Evolutionary conservation across 345 rosid genomes (phyloP), one percentile per base, ranked within the genome.

Genomic region (Lepidium didymum): DNA sequence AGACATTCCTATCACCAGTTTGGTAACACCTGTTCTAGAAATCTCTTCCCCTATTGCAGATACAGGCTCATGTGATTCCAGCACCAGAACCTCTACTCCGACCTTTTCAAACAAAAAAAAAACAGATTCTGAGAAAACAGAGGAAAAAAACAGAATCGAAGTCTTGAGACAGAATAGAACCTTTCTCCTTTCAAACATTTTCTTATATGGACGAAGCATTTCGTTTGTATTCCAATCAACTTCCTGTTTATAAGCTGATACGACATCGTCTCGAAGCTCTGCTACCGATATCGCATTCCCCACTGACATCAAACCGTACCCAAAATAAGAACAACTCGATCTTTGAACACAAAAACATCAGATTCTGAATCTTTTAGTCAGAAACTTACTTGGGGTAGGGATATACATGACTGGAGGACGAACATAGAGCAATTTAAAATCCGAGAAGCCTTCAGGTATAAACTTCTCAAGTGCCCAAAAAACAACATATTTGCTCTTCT

Each of bases 1-100:
- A 40, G 92, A 75, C 78, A 87, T 84, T 78, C 98, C 98, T 15
- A 93, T 81, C 21, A 93, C 93, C 9, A 93, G 94, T 82, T 87
- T 88, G 6, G 58, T 73, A 25, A 88, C 79, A 11, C 47, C 68
- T 9, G 64, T 70, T 75, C 72, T 74, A 27, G 83, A 42, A 29
- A 93, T 80, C 81, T 82, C 89, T 70, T 93, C 86, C 0, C 92
- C 96, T 55, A 90, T 75, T 2, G 94, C 88, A 11, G 78, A 79
- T 33, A 79, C 87, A 40, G 88, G 84, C 55, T 88, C 87, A 56
- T 87, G 77, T 4, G 94, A 88, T 72, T 90, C 96, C 61, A 81
- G 71, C 36, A 85, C 42, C 27, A 73, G 15, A 45, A 88, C 38
- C 71, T 86, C 96, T 67, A 76, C 90, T 58, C 69, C 80, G 15